A percentile compares a stretch with the other conserved stretches of the same genome.
Evolutionary conservation across 306 rosid genomes (phyloP).

Genomic region (Corylus americana): DNA sequence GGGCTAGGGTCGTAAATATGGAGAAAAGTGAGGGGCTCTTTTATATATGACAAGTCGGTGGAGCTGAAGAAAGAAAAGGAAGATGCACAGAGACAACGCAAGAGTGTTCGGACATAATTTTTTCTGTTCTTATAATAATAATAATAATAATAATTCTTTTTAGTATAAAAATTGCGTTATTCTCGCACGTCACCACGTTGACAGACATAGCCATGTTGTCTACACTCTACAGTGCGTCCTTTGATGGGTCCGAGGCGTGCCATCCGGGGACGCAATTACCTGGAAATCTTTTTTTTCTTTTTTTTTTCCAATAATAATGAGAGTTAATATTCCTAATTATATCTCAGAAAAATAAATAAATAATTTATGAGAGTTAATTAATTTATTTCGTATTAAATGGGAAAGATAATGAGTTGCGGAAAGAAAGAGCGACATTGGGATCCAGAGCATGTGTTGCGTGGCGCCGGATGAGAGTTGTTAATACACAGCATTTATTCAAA

Average conservation of each 20-base stretch:
- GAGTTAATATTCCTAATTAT: too few species aligned
- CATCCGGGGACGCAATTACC: too few species aligned
- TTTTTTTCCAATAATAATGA: too few species aligned
- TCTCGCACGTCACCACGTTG: conserved; percentile 29
- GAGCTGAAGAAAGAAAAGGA: conserved; percentile 23
- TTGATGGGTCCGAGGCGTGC: not conserved
- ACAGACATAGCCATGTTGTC: not conserved
- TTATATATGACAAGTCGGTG: conserved; percentile 31
- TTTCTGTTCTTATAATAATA: not conserved
- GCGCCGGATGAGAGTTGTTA: not conserved
- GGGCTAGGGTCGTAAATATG: conserved; percentile 29
- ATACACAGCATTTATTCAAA: not conserved
- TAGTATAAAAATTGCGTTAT: not conserved
- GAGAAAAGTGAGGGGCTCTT: not conserved
- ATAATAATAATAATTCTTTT: too few species aligned
- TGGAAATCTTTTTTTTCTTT: too few species aligned
- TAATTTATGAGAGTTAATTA: too few species aligned
- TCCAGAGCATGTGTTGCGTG: conserved; percentile 23
- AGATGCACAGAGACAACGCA: not conserved
- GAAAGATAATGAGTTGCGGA: not conserved
- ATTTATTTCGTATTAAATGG: not conserved
- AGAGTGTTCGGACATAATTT: conserved; percentile 8
- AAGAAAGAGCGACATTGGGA: not conserved
- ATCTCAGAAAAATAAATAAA: too few species aligned
- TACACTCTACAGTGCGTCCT: not conserved